These are phyloP conservation scores for Seiridium unicorne DNA, from an alignment of 2,329 filamentous ascomycete species.

Conservation along the genomic window DNA sequence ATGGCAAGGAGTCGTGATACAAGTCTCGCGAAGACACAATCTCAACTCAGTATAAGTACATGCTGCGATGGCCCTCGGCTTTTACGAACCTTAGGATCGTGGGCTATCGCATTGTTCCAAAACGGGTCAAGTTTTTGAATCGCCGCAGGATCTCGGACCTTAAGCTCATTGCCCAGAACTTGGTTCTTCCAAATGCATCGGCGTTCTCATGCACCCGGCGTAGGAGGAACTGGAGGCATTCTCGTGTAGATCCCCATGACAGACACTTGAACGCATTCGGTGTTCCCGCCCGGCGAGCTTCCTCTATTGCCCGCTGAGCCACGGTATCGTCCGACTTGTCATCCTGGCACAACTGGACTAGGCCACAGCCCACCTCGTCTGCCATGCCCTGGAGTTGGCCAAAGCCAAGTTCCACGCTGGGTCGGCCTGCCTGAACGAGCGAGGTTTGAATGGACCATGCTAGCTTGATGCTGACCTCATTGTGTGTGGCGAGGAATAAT, in stretches of 20 bases:
- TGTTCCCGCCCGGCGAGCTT: background rate
- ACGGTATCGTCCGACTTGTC: background rate
- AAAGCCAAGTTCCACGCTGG: background rate
- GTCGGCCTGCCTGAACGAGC: background rate
- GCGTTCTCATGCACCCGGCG: background rate
- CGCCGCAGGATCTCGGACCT: background rate
- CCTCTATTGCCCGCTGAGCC: background rate
- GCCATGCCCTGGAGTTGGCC: background rate
- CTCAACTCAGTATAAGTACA: too few relatives aligned
- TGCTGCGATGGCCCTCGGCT: too few relatives aligned
- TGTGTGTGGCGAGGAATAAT: slow-evolving; percentile 2
- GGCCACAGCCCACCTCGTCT: background rate
- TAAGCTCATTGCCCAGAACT: background rate
- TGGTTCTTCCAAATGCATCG: background rate
- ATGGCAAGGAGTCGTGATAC: too few relatives aligned
- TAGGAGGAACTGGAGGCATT: background rate
- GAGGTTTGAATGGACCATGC: background rate
- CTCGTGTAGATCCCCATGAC: background rate
- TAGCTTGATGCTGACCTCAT: background rate
- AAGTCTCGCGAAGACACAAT: too few relatives aligned
- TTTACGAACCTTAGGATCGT: too few relatives aligned
- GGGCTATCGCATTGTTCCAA: too few relatives aligned
- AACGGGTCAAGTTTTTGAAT: background rate
- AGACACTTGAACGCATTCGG: background rate
- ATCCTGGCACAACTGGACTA: background rate